These are phyloP conservation scores for Botrytis hyacinthi DNA, from an alignment of 2,329 filamentous ascomycete species.

Conservation along the genomic window DNA sequence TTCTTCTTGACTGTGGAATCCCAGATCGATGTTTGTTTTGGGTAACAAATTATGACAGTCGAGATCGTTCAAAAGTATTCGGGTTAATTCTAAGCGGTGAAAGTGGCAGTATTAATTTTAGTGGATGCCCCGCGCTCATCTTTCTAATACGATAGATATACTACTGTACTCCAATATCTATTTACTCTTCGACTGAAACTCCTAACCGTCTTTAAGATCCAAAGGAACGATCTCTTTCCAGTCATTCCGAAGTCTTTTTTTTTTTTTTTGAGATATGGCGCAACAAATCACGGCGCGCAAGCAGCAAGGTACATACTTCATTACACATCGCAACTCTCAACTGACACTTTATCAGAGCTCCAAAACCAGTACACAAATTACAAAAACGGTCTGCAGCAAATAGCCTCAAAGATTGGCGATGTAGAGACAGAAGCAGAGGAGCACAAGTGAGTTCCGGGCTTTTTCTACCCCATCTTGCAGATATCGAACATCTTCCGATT, in stretches of 20 bases:
- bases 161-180: background rate
- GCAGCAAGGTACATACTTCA: constrained; percentile 38
- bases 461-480: background rate
- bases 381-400: constrained; percentile 78
- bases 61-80: background rate
- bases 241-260: background rate
- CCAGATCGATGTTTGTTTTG: background rate
- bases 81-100: constrained; percentile 14
- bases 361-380: constrained; percentile 77
- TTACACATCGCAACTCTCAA: constrained; percentile 9
- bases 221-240: background rate
- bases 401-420: constrained; percentile 94
- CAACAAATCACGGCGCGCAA: constrained; percentile 39
- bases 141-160: background rate
- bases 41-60: constrained; percentile 7
- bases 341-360: constrained; percentile 56
- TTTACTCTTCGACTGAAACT: background rate
- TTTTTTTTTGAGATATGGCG: constrained; percentile 28
- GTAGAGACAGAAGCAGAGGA: constrained; percentile 97
- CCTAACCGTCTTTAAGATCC: background rate
- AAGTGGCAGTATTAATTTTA: constrained; percentile 16
- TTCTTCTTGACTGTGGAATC: constrained; percentile 3
- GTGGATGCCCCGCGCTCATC: constrained; percentile 5
- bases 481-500: background rate
- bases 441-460: constrained; percentile 73